Evolutionary conservation across 2,329 filamentous ascomycete species (phyloP), one percentile per base, ranked within the genome.

Genomic region (Alternaria brassicae): DNA sequence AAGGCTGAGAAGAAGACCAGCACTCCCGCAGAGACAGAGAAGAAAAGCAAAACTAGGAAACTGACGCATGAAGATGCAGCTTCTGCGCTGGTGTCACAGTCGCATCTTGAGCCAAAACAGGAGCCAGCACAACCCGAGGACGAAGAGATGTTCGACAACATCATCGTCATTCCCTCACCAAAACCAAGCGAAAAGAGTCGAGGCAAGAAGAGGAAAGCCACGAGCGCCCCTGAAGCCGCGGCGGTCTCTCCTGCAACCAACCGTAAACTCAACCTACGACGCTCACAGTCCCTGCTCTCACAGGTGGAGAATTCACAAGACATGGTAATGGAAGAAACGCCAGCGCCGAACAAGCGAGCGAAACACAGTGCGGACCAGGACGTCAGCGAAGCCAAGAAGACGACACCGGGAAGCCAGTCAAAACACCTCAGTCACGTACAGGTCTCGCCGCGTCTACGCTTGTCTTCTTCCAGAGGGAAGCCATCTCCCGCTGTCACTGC

Each of bases 91-190:
- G 30, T 15, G 15, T 36, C 32, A 36, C 32, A 36, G 15, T 6
- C 32, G 13, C 13, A 8, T 3, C 32, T 49, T 2, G 42, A 34
- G 8, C 19, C 15, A 3, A 15, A 36, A 3, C 27, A 49, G 1
- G 37, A 27, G 9, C 19, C 53, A 23, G 3, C 17, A 9, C 39
- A 59, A n/a, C 47, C 53, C 7, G 69, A 76, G 4, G 69, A 75
- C 1, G 75, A 78, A 6, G 72, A 70, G 5, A 72, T 79, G 19
- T 71, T 72, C 21, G 79, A 80, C 40, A 79, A 77, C 54, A 81
- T 81, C 48, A 70, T 79, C 15, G 77, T 81, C 19, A 75, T 73
- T 17, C 60, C 61, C 4, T 34, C 44, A 4, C 59, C 68, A 4
- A 44, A 39, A 8, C 42, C 27, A 27, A 15, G 50, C 4, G 51